These are phyloP conservation scores for Blastomyces parvus DNA, from an alignment of 2,329 filamentous ascomycete genomes.

Conservation along the genomic window DNA sequence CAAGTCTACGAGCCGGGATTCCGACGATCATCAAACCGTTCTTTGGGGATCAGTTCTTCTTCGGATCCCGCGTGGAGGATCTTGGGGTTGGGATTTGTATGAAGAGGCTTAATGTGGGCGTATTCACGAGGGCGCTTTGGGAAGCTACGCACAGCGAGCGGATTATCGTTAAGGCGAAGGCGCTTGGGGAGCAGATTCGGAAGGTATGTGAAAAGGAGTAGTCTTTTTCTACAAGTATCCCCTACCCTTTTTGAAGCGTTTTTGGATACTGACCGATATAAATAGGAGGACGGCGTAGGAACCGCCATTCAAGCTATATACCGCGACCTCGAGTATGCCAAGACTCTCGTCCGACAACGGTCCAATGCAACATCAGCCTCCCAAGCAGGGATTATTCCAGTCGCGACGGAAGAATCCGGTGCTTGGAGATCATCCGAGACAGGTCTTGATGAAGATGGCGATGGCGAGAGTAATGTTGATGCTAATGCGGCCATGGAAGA, in stretches of 20 bases:
- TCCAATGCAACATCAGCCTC: constrained; percentile 27
- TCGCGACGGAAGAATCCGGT: constrained; percentile 15
- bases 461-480: constrained; percentile 20
- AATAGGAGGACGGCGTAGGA: constrained; percentile 78
- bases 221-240: not conserved
- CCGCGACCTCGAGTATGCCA: constrained; percentile 87
- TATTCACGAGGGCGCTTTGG: constrained; percentile 81
- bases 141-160: constrained; percentile 80
- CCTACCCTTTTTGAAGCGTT: not conserved
- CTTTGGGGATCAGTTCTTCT: constrained; percentile 98
- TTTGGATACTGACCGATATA: not conserved
- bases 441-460: not conserved
- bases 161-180: constrained; percentile 78
- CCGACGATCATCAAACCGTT: constrained; percentile 94
- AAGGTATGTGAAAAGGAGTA: constrained; percentile 47
- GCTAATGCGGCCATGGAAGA: constrained; percentile 62
- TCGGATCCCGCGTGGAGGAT: constrained; percentile 80
- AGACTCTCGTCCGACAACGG: constrained; percentile 63
- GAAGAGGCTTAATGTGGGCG: constrained; percentile 77
- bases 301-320: constrained; percentile 88
- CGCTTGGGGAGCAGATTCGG: constrained; percentile 78
- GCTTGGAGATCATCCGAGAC: constrained; percentile 14
- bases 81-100: constrained; percentile 84
- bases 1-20: constrained; percentile 78
- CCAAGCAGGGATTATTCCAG: constrained; percentile 25